Conservation (phyloP, 345 rosid genomes). For the Rhodamnia rubescens region DNA sequence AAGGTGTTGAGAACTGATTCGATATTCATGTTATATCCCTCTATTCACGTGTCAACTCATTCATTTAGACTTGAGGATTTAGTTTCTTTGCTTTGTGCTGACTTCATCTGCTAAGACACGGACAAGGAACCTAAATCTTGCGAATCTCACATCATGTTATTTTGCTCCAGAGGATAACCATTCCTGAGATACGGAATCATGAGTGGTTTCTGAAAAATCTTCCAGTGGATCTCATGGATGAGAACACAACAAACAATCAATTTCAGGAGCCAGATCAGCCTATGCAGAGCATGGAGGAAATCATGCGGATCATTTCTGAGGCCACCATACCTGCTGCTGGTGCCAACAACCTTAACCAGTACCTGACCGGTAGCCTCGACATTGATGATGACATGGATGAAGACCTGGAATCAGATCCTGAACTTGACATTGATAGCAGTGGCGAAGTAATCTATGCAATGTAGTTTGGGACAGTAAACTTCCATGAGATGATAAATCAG, state of each 20-base stretch:
- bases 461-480: slow-evolving; percentile 21
- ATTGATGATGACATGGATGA: slow-evolving; percentile 97
- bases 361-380: slow-evolving; percentile 72
- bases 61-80: background rate
- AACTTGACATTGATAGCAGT: slow-evolving; percentile 89
- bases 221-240: slow-evolving; percentile 76
- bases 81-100: background rate
- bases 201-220: slow-evolving; percentile 97
- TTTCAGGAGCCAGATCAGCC: slow-evolving; percentile 88
- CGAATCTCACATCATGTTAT: background rate
- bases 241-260: slow-evolving; percentile 32
- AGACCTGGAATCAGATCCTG: slow-evolving; percentile 80
- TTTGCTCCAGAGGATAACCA: slow-evolving; percentile 71
- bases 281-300: slow-evolving; percentile 67
- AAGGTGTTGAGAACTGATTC: background rate
- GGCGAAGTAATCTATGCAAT: slow-evolving; percentile 93
- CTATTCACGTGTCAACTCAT: background rate
- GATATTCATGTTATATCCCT: background rate
- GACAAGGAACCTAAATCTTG: background rate
- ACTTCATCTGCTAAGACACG: background rate
- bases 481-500: background rate
- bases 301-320: slow-evolving; percentile 93
- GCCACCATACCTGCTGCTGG: slow-evolving; percentile 90
- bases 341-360: slow-evolving; percentile 46
- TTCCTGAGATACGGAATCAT: slow-evolving; percentile 78